Base-by-base conservation (phyloP, 768 basidiomycete genomes). In the Arthromyces matolae region DNA sequence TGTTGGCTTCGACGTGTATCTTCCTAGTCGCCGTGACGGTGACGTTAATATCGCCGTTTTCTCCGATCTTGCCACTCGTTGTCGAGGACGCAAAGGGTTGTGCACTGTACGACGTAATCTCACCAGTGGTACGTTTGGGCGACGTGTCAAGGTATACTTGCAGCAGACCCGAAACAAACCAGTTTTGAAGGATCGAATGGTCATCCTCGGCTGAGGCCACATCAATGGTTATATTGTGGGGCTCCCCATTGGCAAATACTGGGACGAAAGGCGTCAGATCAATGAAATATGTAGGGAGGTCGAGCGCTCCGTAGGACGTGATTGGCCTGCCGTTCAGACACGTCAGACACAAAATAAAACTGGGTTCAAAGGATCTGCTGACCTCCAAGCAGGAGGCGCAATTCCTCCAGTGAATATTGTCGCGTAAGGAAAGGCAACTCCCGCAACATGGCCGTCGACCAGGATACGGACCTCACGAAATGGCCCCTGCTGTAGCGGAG, bases 221-320 rank as follows among this genome's bases (percentile, higher is more conserved):
- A 57, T 91, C 82, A 29, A 93, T 69, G 42, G 81, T 77, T 57
- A 91, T 73, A 36, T 71, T 81, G 62, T 90, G 89, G 14, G 81
- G 68, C 19, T 75, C 60, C 1, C 82, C 82, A 47, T 87, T 84
- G 0, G 82, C 73, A 34, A 90, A 72, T 16, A 81, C 54, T 4
- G 86, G 86, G 1, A 84, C 75, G 61, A 90, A 90, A 2, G 89
- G 85, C 6, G 88, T 89, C 43, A 89, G 63, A 60, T 89, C 89
- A 18, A 90, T 52, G 60, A 82, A 83, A 63, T 89, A 90, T 2
- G 84, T 88, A 1, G 88, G 88, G 9, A 87, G 72, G 59, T 89
- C 86, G 19, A 88, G 66, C 2, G 85, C 84, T 9, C 86, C 84
- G 49, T 88, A 89, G 0, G 87, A 79, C 2, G 84, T 78, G 60